A percentile compares a stretch with the other conserved stretches of the same genome.
Evolutionary conservation across 371 early-diverging fungal genomes (phyloP).

Genomic region (Mucor piriformis): DNA sequence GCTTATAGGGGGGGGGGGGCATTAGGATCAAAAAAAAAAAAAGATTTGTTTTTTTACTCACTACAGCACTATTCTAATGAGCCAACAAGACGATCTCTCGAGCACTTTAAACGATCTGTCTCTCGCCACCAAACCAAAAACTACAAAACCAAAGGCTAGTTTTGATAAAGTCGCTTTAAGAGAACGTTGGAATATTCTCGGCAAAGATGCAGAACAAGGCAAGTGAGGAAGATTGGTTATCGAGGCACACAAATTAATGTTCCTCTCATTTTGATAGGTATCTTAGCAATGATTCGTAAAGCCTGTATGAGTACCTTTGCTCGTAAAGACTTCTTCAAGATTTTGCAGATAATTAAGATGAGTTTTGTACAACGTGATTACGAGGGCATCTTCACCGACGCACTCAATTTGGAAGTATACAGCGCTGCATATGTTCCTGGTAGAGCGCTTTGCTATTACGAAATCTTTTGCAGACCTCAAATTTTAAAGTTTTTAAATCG

Average conservation of each 20-base stretch:
- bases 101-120: neutral
- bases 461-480: constrained; percentile 66
- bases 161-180: constrained; percentile 41
- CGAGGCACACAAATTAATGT: neutral
- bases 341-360: constrained; percentile 76
- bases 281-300: constrained; percentile 67
- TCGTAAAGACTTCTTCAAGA: constrained; percentile 61
- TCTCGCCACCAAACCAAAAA: neutral
- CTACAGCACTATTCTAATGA: neutral
- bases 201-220: constrained; percentile 63
- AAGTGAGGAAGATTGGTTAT: constrained; percentile 4
- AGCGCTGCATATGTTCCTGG: constrained; percentile 86
- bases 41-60: too few species aligned
- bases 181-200: constrained; percentile 43
- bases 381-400: constrained; percentile 79
- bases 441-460: constrained; percentile 84
- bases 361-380: constrained; percentile 84
- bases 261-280: constrained; percentile 39
- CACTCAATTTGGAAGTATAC: constrained; percentile 76
- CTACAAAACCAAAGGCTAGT: constrained; percentile 7
- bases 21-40: too few species aligned
- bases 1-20: too few species aligned
- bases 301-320: constrained; percentile 66
- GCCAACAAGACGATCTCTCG: neutral
- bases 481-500: constrained; percentile 51